These are phyloP conservation scores for Cladosporium austrohemisphaericum DNA, from an alignment of 2,329 filamentous ascomycete genomes.

Conservation along the genomic window DNA sequence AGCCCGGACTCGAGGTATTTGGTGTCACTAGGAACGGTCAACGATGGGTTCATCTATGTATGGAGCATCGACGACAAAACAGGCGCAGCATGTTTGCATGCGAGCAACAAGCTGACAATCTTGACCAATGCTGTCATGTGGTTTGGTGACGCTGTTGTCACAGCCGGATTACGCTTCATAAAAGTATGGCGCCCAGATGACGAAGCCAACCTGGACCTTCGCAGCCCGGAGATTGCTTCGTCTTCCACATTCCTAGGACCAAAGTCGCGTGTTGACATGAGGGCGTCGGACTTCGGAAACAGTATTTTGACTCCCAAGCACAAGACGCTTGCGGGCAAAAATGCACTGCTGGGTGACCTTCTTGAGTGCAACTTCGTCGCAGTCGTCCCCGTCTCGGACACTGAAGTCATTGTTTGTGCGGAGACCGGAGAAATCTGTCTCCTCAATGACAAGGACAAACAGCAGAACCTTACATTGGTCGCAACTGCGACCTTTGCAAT, in stretches of 20 bases:
- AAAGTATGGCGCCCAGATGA: conserved; percentile 91
- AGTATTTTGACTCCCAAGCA: conserved; percentile 45
- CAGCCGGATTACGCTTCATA: conserved; percentile 83
- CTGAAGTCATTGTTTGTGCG: conserved; percentile 76
- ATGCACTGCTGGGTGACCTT: conserved; percentile 76
- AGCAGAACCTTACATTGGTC: conserved; percentile 66
- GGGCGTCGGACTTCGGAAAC: conserved; percentile 31
- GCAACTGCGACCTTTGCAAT: conserved; percentile 65
- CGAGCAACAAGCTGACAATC: conserved; percentile 89
- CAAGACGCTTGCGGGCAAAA: conserved; percentile 77
- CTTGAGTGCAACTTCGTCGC: conserved; percentile 82
- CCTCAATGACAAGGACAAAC: conserved; percentile 70
- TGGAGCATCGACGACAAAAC: conserved; percentile 83
- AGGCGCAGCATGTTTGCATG: conserved; percentile 73
- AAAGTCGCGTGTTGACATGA: conserved; percentile 32
- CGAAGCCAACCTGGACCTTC: conserved; percentile 30
- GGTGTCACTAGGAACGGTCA: conserved; percentile 80
- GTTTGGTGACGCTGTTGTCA: conserved; percentile 80
- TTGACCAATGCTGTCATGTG: conserved; percentile 82
- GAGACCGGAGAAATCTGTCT: conserved; percentile 88
- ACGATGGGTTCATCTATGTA: conserved; percentile 90
- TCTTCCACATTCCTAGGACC: conserved; percentile 24
- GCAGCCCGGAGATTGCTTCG: conserved; percentile 16
- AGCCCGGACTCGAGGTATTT: conserved; percentile 81
- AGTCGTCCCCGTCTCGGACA: conserved; percentile 66